Evolutionary conservation across 176 grass and related monocot genomes (phyloP), one percentile per base, ranked within the genome.

Genomic region (Tillandsia leiboldiana): DNA sequence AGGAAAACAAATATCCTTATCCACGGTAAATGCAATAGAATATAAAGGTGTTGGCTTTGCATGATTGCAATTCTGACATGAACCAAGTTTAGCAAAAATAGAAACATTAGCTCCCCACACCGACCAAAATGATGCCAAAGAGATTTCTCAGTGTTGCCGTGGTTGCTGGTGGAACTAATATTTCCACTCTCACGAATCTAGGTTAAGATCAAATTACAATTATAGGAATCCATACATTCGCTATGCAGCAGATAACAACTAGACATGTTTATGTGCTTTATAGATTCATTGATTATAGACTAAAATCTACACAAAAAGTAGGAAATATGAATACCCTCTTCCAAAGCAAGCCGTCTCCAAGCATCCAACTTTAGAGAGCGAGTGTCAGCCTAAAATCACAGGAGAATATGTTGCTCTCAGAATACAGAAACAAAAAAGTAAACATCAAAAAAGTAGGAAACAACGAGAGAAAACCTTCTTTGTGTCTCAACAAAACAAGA

Each of bases 341-440:
- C 89, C 70, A 69, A 80, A 83, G 94, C 94, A 90, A 99, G 87
- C 66, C 93, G 94, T 77, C 75, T 92, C 94, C 94, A 99, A 70
- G 87, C 84, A 85, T 92, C 84, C 75, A 99, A 69, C 72, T 93
- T 99, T 59, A 99, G 63, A 48, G 82, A 77, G 26, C 77, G 76
- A 15, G 89, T 84, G 65, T 93, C 89, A 72, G 79, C 94, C 94
- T 99, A 74, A 28, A 29, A 82, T 63, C 68, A 63, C 3, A 81
- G 20, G 47, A 53, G 17, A 49, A 26, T 8, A 61, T 8, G 20
- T 18, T n/a, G 17, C 22, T 22, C 11, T 11, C 51, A 53, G 13
- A 65, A 33, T 20, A 66, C 49, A 53, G 22, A 75, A 15, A 26
- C 24, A 63, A 42, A 29, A 70, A 69, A 51, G 11, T 66, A 51